Evolutionary conservation across 2,329 filamentous ascomycete genomes (phyloP).

Genomic region (Phaeoacremonium minimum): DNA sequence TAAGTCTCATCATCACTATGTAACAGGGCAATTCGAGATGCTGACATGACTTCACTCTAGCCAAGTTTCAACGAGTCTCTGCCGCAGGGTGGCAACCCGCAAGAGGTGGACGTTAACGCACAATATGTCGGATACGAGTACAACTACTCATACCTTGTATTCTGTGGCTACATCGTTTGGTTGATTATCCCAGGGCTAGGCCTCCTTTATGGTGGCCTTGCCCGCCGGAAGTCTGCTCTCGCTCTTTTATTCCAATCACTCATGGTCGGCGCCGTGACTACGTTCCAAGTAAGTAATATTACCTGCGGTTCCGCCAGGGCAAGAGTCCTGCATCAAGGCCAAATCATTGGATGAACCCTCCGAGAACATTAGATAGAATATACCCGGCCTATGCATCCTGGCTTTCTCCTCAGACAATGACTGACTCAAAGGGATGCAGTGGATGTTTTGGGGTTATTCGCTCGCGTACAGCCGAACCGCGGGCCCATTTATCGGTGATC

Average conservation of each 20-base stretch:
- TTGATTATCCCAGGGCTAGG: constrained; percentile 65
- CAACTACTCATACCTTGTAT: constrained; percentile 56
- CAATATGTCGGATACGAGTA: constrained; percentile 56
- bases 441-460: constrained; percentile 62
- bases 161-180: constrained; percentile 59
- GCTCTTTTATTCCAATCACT: constrained; percentile 59
- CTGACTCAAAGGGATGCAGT: too few species aligned
- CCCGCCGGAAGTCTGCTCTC: constrained; percentile 57
- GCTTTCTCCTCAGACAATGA: too few species aligned
- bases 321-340: too few species aligned
- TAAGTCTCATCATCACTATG: background rate
- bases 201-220: constrained; percentile 59
- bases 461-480: constrained; percentile 57
- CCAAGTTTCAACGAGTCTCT: constrained; percentile 13
- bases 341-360: too few species aligned
- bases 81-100: constrained; percentile 18
- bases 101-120: constrained; percentile 28
- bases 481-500: constrained; percentile 57
- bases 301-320: too few species aligned
- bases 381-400: too few species aligned
- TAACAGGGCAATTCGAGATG: background rate
- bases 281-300: too few species aligned
- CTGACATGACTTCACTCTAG: constrained; percentile 2
- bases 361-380: too few species aligned
- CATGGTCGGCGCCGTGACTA: constrained; percentile 49